Conservation (phyloP, 2,329 filamentous ascomycete genomes). For the Alternaria gansuensis region DNA sequence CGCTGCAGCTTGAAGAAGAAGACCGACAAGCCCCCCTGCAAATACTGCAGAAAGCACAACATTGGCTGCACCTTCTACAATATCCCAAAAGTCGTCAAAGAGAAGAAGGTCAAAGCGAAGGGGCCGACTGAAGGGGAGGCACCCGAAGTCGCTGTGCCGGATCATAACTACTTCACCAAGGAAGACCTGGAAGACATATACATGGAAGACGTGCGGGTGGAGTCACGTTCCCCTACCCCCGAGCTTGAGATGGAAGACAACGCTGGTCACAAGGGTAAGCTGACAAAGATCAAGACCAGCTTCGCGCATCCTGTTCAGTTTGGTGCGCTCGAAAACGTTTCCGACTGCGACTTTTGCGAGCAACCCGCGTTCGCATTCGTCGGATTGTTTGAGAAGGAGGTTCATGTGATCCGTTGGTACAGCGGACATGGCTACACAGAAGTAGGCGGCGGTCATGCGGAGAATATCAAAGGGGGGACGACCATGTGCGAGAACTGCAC, state of each 20-base stretch:
- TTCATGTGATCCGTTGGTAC: slow-evolving; percentile 49
- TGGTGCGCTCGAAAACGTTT: slow-evolving; percentile 13
- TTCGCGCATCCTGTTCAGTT: slow-evolving; percentile 56
- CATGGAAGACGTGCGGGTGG: slow-evolving; percentile 8
- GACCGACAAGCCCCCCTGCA: slow-evolving; percentile 45
- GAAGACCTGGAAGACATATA: slow-evolving; percentile 31
- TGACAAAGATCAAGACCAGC: slow-evolving; percentile 50
- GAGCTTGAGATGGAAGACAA: slow-evolving; percentile 42
- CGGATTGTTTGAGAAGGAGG: slow-evolving; percentile 49
- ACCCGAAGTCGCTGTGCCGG: slow-evolving; percentile 13
- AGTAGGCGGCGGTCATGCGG: slow-evolving; percentile 50
- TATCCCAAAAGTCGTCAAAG: slow-evolving; percentile 17
- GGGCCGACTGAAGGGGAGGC: slow-evolving; percentile 7
- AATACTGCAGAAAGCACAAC: slow-evolving; percentile 37
- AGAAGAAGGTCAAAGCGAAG: slow-evolving; percentile 16
- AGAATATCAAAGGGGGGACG: slow-evolving; percentile 33
- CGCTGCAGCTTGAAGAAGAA: slow-evolving; percentile 46
- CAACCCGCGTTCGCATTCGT: slow-evolving; percentile 53
- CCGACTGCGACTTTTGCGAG: slow-evolving; percentile 56
- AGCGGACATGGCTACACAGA: slow-evolving; percentile 53
- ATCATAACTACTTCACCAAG: slow-evolving; percentile 20
- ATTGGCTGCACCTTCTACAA: slow-evolving; percentile 47
- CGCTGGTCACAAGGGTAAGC: slow-evolving; percentile 34
- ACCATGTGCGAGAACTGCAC: slow-evolving; percentile 41
- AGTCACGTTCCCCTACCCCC: slow-evolving; percentile 31